Evolutionary conservation across 129 eudicot species (phyloP), one percentile per base, ranked within the genome.

Genomic region (Dittrichia graveolens): DNA sequence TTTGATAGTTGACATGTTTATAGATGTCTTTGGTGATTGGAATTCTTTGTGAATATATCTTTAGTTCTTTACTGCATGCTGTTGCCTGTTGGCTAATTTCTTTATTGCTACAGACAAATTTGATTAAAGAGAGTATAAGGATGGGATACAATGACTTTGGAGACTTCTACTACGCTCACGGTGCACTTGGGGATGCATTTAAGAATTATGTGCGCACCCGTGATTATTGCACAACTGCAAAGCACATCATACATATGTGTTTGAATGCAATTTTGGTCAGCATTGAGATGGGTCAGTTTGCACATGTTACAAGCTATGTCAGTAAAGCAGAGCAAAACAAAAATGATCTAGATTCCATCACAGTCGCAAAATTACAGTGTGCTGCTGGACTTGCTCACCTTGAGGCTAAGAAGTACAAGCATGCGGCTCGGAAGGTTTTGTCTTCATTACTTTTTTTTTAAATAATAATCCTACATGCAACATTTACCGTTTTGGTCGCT

Each of bases 111-210:
- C 86, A 95, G 99, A 95, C 99, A 58, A 95, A 95, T 76, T 77
- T 91, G 79, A 91, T 95, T 15, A 95, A 95, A 76, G 99, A 95
- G 74, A 95, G 99, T 90, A 95, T 95, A 68, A 81, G 99, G 49
- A 90, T 95, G 99, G 99, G 99, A 54, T 91, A 91, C 86, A 95
- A 91, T 80, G 99, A 95, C 79, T 90, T 95, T 76, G 99, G 99
- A 46, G 99, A 95, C 73, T 95, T 90, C 69, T 85, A 86, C 84
- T 95, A 90, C 58, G 82, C 96, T 39, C 99, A 90, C 69, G 99
- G 99, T 57, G 83, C 83, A 53, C 96, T 95, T 75, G 94, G 89
- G 40, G 99, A 95, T 72, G 99, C 99, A 38, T 95, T 95, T 63
- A 95, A 95, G 89, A 90, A 82, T 79, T 95, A 90, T 41, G 94